phyloP scores from a whole-genome alignment of 2,329 filamentous ascomycete species.

The Cladosporium sp. region DNA sequence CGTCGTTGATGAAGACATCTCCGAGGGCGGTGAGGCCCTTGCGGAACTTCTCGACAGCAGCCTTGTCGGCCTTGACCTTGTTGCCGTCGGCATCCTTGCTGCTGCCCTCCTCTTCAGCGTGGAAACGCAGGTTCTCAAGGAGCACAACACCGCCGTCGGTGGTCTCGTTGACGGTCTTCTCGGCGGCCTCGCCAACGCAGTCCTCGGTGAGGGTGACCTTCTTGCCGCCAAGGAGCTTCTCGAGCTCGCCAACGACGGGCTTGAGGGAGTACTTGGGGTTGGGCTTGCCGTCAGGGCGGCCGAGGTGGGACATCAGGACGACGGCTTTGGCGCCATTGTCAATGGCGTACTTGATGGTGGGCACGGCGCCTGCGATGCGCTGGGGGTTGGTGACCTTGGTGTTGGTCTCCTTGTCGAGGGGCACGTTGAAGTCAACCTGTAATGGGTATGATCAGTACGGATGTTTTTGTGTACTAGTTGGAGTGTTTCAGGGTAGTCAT shows the following conservation, averaged over 20 bases:
- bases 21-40: constrained; percentile 91
- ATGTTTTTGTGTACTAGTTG: neutral
- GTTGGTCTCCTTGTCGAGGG: constrained; percentile 78
- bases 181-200: constrained; percentile 83
- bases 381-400: constrained; percentile 92
- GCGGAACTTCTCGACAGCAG: constrained; percentile 85
- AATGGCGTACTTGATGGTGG: constrained; percentile 39
- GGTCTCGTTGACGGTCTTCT: constrained; percentile 82
- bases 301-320: constrained; percentile 96
- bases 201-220: constrained; percentile 84
- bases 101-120: constrained; percentile 96
- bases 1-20: constrained; percentile 97
- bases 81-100: constrained; percentile 90
- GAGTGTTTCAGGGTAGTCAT: constrained; percentile 34
- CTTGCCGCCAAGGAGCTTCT: constrained; percentile 72
- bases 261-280: constrained; percentile 94
- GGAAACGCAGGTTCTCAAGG: constrained; percentile 97
- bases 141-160: constrained; percentile 78
- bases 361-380: constrained; percentile 84
- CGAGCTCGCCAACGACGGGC: constrained; percentile 78
- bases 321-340: constrained; percentile 57
- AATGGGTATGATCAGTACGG: neutral
- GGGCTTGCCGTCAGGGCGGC: constrained; percentile 83
- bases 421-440: constrained; percentile 99
- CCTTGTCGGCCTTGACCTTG: constrained; percentile 97